phyloP scores from a whole-genome alignment of 345 rosid species.

The Adansonia digitata region DNA sequence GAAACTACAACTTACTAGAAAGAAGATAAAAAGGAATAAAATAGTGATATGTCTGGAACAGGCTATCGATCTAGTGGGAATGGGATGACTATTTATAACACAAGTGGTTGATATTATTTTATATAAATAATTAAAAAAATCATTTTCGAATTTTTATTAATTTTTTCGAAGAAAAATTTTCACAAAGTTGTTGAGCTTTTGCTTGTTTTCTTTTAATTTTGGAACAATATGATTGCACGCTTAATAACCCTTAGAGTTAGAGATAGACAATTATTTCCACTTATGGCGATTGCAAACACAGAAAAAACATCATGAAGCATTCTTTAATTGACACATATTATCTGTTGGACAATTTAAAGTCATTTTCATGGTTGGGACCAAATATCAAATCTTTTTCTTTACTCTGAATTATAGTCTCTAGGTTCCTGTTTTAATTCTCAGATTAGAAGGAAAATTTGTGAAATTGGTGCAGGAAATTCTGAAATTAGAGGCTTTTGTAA shows the following conservation, averaged over 20 bases:
- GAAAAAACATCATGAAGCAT: not conserved
- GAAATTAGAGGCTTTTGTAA: too few species aligned
- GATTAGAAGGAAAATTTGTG: too few species aligned
- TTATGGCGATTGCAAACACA: not conserved
- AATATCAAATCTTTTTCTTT: too few species aligned
- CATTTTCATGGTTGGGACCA: conserved; percentile 3
- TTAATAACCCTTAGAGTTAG: not conserved
- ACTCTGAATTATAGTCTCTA: too few species aligned
- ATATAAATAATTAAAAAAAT: not conserved
- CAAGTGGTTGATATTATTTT: conserved; percentile 19
- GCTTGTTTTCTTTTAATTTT: not conserved
- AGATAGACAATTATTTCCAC: not conserved
- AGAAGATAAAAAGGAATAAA: not conserved
- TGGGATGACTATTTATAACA: conserved; percentile 18
- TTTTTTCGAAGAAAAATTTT: not conserved
- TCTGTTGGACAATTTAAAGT: not conserved
- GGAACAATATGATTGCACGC: not conserved
- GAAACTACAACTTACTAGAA: not conserved
- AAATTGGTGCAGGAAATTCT: too few species aligned
- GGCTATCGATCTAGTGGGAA: conserved; percentile 8
- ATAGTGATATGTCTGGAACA: conserved; percentile 34
- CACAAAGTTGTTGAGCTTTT: conserved; percentile 25
- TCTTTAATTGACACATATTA: not conserved
- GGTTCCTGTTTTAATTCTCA: too few species aligned
- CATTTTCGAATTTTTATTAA: not conserved